Evolutionary conservation across 345 rosid genomes (phyloP), one percentile per base, ranked within the genome.

Genomic region (Populus simonii): DNA sequence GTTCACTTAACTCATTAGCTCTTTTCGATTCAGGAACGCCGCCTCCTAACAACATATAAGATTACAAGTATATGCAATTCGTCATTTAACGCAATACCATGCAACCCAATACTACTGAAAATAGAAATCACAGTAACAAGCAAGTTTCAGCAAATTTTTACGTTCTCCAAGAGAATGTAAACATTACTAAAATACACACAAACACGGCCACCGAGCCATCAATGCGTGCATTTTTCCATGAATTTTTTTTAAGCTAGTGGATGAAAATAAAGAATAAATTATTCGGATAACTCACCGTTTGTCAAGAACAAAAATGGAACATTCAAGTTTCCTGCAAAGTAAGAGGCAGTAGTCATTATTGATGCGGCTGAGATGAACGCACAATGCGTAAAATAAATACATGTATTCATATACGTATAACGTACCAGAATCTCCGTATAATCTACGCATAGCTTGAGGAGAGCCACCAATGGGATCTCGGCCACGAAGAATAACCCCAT

Each of bases 401-500:
- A 23, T 10, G 65, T 59, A 1, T 59, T 59, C 65, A 3, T 59
- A 23, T 59, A 3, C 29, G 65, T 10, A 10, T 9, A 59, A 23
- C 68, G 18, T 69, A 86, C 88, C 88, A 71, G 83, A 76, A 76
- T 80, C 68, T 39, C 47, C 62, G 39, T 80, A 82, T 75, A 88
- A 78, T 83, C 85, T 80, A 53, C 74, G 81, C 68, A 88, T 41
- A 85, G 87, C 86, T 63, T 67, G 82, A 45, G 86, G 79, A 10
- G 88, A 88, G 78, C 87, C 88, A 43, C 88, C 91, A 55, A 86
- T 67, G 49, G 88, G 88, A 66, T 69, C 78, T 25, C 79, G 68
- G 41, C 88, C 88, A 16, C 82, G 83, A 70, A 88, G 88, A 66
- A 88, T 81, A 57, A 88, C 91, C 41, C 91, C 89, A 23, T 88